Base-by-base conservation (phyloP, 352 stramenopile genomes). In the Globisporangium okanoganense region DNA sequence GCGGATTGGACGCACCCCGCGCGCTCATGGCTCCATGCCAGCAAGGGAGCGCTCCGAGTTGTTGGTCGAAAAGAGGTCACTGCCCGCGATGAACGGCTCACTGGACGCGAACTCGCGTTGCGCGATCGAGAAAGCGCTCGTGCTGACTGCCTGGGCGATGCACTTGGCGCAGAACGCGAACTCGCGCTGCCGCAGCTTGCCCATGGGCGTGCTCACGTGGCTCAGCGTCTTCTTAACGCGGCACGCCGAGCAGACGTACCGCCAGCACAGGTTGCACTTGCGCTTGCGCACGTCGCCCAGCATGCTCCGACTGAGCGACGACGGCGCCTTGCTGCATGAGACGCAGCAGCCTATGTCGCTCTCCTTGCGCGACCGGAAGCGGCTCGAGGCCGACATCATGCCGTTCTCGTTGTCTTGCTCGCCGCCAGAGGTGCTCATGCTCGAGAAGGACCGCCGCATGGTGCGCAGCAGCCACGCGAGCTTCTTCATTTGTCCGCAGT, bases 391-490 rank as follows among this genome's bases (percentile, higher is more conserved):
- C 38, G 5, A 20, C 4, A n/a, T 13, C 4, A n/a, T 13, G 7
- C 25, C 14, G n/a, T 36, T 12, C 5, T 40, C 38, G 36, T 38
- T 45, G 29, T 33, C 16, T 16, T 33, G 9, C 9, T 87, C 67
- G 55, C 97, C 96, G n/a, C 92, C 79, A 5, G 16, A 12, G 25
- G 47, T 53, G 25, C 85, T 73, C 96, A 89, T 1, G 79, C 94
- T 27, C 85, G 67, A 9, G 84, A 96, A n/a, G 75, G 94, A 48
- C 81, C 79, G 65, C 96, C 91, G 69, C 78, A 57, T 87, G 82
- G 18, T 94, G 98, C 18, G 86, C 79, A 67, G 95, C 87, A 5
- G 92, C 98, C 18, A 53, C 47, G 92, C 95, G 9, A 91, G 77
- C 13, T 79, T 67, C 58, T 58, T 64, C 18, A 53, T 29, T 1